Evolutionary conservation across 345 rosid species (phyloP), one percentile per base, ranked within the genome.

Genomic region (Cardamine occulta): DNA sequence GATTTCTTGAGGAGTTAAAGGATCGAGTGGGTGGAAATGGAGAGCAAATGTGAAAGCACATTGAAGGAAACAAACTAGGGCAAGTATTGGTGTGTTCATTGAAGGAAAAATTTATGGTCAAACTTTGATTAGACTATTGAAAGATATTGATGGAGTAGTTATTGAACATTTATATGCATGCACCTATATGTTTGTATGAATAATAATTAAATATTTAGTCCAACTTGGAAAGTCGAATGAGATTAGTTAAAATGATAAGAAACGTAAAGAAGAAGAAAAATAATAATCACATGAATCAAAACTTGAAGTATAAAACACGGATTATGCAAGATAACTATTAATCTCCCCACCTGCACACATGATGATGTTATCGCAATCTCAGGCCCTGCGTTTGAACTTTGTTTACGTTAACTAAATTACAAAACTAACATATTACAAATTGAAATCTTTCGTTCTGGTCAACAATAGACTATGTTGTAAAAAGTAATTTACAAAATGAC

Each of bases 1-100:
- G 80, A 89, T 80, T 82, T 89, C 97, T 2, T 79, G 48, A 2
- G 85, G 82, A 39, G 69, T 80, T 2, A 89, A 85, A 45, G 96
- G 91, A 73, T 89, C 92, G 35, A 89, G 85, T 15, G 96, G 96
- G 75, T 92, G 93, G 66, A 75, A 62, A 77, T 48, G 67, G 67
- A 79, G 72, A 77, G 82, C 19, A 63, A 64, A 19, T 29, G 60
- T 51, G 54, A 55, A 57, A 37, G 63, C 73, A 72, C 60, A 67
- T 48, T 78, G 84, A 15, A 86, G 64, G 52, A 74, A 60, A 78
- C 83, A 63, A 35, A 68, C 55, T 72, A 87, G 57, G 62, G 78
- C 23, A 40, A 74, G 66, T 51, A 78, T 39, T 44, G 70, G 45
- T 69, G 59, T 44, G 40, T 64, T 40, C 89, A 89, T 87, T 74